These are phyloP conservation scores for Clathrus columnatus DNA, from an alignment of 768 basidiomycete genomes.

Conservation along the genomic window DNA sequence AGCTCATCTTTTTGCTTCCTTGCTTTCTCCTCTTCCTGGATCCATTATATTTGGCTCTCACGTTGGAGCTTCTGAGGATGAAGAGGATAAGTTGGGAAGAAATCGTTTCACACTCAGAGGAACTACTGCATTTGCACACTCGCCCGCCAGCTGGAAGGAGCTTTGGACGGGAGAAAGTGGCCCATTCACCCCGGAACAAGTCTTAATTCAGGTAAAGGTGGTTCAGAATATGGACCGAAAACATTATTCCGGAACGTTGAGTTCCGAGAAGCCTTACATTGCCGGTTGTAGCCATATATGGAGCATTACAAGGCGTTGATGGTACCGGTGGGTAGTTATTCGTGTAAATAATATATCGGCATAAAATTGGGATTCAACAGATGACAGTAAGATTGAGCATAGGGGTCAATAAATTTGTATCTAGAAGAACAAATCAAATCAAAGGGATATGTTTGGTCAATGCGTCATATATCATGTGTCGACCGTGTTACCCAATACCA, in stretches of 20 bases:
- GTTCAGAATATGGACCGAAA: neutral
- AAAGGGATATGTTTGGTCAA: too few relatives aligned
- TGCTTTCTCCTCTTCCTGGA: constrained; percentile 22
- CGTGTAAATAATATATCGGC: too few relatives aligned
- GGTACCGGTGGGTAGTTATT: too few relatives aligned
- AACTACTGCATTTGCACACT: constrained; percentile 19
- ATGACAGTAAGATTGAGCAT: too few relatives aligned
- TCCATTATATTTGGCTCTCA: constrained; percentile 26
- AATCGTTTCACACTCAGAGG: neutral
- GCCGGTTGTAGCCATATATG: neutral
- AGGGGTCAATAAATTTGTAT: too few relatives aligned
- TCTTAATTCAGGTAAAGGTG: neutral
- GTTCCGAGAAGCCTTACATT: neutral
- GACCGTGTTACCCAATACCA: too few relatives aligned
- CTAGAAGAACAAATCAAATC: too few relatives aligned
- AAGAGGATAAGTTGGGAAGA: constrained; percentile 11
- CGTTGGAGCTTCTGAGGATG: constrained; percentile 6
- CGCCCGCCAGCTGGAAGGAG: constrained; percentile 21
- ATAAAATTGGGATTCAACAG: too few relatives aligned
- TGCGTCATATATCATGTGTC: too few relatives aligned
- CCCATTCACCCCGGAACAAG: neutral
- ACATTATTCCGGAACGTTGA: neutral
- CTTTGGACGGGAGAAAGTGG: constrained; percentile 18
- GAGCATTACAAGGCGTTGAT: constrained; percentile 3
- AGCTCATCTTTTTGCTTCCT: constrained; percentile 19